Evolutionary conservation across 768 basidiomycete genomes (phyloP).

Genomic region (Sistotremastrum suecicum): DNA sequence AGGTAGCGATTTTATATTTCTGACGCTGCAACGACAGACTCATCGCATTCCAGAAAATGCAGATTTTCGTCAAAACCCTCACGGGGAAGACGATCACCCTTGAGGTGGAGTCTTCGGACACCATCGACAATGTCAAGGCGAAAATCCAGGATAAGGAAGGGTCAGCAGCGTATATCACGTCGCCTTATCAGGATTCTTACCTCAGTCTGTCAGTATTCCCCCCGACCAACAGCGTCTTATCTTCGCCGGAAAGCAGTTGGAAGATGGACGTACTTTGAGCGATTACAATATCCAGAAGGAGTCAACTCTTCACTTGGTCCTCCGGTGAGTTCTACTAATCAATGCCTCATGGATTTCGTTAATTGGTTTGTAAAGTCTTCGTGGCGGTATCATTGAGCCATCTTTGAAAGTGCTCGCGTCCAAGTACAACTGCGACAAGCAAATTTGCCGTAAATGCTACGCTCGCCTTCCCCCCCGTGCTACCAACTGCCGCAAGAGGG

Average conservation of each 20-base stretch:
- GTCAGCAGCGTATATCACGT: slow-evolving; percentile 16
- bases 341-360: slow-evolving; percentile 3
- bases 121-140: slow-evolving; percentile 90
- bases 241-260: slow-evolving; percentile 96
- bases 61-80: slow-evolving; percentile 81
- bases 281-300: slow-evolving; percentile 99
- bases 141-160: slow-evolving; percentile 74
- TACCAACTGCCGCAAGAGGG: slow-evolving; percentile 96
- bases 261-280: slow-evolving; percentile 90
- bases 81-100: slow-evolving; percentile 98
- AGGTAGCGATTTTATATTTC: too few relatives aligned
- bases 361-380: slow-evolving; percentile 43
- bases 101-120: slow-evolving; percentile 94
- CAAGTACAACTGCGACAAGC: slow-evolving; percentile 99
- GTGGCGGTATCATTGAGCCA: slow-evolving; percentile 98
- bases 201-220: slow-evolving; percentile 45
- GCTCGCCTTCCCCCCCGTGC: slow-evolving; percentile 98
- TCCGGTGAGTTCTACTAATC: slow-evolving; percentile 46
- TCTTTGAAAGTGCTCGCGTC: slow-evolving; percentile 93
- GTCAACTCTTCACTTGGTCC: slow-evolving; percentile 93
- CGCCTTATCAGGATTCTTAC: not conserved
- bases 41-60: slow-evolving; percentile 23
- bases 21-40: too few relatives aligned
- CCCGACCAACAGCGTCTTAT: slow-evolving; percentile 93
- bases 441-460: slow-evolving; percentile 99